Evolutionary conservation across 2,329 filamentous ascomycete species (phyloP).

Genomic region (Fonsecaea erecta): DNA sequence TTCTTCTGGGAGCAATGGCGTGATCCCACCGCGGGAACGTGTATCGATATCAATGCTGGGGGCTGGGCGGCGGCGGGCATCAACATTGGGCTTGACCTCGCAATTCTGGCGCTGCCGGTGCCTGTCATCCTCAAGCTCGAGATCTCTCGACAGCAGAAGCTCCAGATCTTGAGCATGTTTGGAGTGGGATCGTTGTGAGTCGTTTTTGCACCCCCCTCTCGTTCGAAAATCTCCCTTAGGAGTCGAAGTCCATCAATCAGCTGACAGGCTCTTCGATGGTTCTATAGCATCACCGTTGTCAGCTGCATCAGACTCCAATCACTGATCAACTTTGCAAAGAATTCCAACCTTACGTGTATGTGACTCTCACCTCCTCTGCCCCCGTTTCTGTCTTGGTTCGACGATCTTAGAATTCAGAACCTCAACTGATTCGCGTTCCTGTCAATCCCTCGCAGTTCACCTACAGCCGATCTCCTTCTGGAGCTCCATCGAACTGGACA

Average conservation of each 20-base stretch:
- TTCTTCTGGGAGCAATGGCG: constrained; percentile 59
- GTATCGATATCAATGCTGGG: constrained; percentile 56
- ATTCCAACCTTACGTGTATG: constrained; percentile 48
- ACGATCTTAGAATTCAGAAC: neutral
- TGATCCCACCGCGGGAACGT: constrained; percentile 52
- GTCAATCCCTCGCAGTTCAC: neutral
- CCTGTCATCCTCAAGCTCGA: constrained; percentile 53
- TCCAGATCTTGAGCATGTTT: constrained; percentile 59
- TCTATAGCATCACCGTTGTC: constrained; percentile 50
- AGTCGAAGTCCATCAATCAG: too few species aligned
- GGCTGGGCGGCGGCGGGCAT: constrained; percentile 59
- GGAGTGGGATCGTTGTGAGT: constrained; percentile 53
- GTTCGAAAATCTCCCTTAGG: neutral
- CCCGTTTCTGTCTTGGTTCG: too few species aligned
- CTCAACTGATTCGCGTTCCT: too few species aligned
- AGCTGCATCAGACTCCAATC: constrained; percentile 52
- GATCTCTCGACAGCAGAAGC: constrained; percentile 55
- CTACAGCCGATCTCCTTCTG: constrained; percentile 34
- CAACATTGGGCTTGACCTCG: constrained; percentile 59
- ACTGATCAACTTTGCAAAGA: constrained; percentile 50
- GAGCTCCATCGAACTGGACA: constrained; percentile 50
- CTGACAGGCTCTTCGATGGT: neutral
- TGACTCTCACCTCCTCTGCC: neutral
- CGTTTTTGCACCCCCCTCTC: neutral
- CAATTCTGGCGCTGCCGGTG: constrained; percentile 59